Conservation (phyloP, 768 basidiomycete species). For the Mycena amicta region DNA sequence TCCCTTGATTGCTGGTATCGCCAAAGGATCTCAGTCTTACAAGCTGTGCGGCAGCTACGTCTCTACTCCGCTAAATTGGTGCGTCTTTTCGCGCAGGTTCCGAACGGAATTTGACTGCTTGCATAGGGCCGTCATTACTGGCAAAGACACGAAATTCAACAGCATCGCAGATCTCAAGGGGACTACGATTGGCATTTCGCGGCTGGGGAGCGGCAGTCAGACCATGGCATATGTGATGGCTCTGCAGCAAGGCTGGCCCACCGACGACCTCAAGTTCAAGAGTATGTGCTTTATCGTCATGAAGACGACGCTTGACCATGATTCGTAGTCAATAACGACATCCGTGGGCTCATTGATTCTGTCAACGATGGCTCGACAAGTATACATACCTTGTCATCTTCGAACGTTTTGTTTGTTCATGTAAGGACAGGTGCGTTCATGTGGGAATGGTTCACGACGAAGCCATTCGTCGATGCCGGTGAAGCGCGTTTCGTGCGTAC, state of each 20-base stretch:
- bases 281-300: slow-evolving; percentile 40
- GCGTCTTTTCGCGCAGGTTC: slow-evolving; percentile 8
- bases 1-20: slow-evolving; percentile 87
- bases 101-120: not conserved
- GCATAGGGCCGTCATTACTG: slow-evolving; percentile 89
- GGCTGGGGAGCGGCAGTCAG: slow-evolving; percentile 87
- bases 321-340: slow-evolving; percentile 72
- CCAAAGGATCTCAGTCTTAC: slow-evolving; percentile 85
- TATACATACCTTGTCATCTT: not conserved
- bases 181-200: slow-evolving; percentile 86
- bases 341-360: slow-evolving; percentile 50
- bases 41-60: slow-evolving; percentile 94
- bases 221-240: slow-evolving; percentile 98
- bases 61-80: slow-evolving; percentile 87
- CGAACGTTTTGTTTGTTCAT: not conserved
- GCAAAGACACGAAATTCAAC: slow-evolving; percentile 70
- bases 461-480: slow-evolving; percentile 75
- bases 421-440: slow-evolving; percentile 60
- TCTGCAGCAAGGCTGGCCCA: slow-evolving; percentile 81
- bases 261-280: slow-evolving; percentile 65
- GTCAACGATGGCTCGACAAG: slow-evolving; percentile 77
- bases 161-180: slow-evolving; percentile 74
- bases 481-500: slow-evolving; percentile 79
- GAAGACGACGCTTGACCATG: not conserved
- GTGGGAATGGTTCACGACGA: slow-evolving; percentile 90